Conservation (phyloP, 1,284 basidiomycete species). For the Sanghuangporus baumii region DNA sequence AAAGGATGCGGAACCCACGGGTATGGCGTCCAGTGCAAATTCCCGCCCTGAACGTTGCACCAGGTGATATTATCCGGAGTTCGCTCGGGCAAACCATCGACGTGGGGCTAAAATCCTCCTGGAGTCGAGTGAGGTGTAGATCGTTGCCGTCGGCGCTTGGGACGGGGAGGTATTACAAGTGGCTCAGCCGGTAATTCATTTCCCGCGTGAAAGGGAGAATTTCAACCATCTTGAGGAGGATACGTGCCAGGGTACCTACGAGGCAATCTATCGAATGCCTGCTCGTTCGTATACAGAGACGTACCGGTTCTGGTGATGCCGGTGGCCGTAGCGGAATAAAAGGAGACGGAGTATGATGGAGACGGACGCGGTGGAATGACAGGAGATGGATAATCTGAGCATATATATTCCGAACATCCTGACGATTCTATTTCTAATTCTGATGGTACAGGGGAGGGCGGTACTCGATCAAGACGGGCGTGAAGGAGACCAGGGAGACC, state of each 20-base stretch:
- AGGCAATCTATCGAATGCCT: neutral
- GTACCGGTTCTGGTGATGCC: no score
- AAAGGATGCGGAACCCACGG: constrained; percentile 15
- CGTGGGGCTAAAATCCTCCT: no score
- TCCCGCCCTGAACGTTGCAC: no score
- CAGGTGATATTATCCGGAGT: no score
- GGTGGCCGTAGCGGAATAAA: no score
- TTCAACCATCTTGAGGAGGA: neutral
- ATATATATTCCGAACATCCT: neutral
- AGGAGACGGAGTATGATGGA: neutral
- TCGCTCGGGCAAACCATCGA: no score
- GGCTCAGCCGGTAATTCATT: neutral
- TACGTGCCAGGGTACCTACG: neutral
- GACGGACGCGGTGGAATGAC: neutral
- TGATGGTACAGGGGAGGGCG: neutral
- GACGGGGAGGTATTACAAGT: neutral
- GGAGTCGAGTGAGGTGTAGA: neutral
- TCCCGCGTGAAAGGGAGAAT: neutral
- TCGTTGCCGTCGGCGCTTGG: neutral
- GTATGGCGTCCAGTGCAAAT: constrained; percentile 16
- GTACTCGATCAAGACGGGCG: neutral
- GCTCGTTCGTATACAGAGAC: no score
- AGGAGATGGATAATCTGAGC: neutral
- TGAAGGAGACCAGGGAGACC: neutral
- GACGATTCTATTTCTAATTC: neutral